Conservation (phyloP, 2,329 filamentous ascomycete genomes). For the Aureobasidium sp. region DNA sequence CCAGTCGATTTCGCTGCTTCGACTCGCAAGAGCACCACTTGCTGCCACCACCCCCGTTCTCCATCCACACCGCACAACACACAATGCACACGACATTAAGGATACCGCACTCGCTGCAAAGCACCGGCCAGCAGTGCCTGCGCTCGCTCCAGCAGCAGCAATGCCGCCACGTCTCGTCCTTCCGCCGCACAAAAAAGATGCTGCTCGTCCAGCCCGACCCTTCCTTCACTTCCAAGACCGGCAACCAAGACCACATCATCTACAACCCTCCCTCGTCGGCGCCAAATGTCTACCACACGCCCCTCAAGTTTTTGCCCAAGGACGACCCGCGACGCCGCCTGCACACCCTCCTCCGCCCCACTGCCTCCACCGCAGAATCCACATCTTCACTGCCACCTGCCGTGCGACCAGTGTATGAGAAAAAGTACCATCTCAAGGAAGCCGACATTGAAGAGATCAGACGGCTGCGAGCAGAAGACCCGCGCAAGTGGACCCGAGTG, state of each 20-base stretch:
- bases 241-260: constrained; percentile 46
- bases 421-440: constrained; percentile 53
- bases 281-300: constrained; percentile 57
- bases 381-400: constrained; percentile 32
- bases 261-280: constrained; percentile 59
- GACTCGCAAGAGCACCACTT: neutral
- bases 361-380: constrained; percentile 22
- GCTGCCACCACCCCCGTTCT: constrained; percentile 1
- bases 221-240: constrained; percentile 31
- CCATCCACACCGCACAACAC: neutral
- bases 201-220: constrained; percentile 37
- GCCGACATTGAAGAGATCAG: constrained; percentile 53
- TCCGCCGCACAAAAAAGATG: constrained; percentile 39
- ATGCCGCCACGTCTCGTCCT: constrained; percentile 36
- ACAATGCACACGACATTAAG: constrained; percentile 10
- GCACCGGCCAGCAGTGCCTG: constrained; percentile 1
- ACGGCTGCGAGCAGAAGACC: constrained; percentile 45
- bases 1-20: constrained; percentile 5
- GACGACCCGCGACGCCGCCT: constrained; percentile 47
- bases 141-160: constrained; percentile 19
- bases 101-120: constrained; percentile 13
- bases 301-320: constrained; percentile 54
- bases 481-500: constrained; percentile 50
- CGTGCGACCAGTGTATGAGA: constrained; percentile 44
- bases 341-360: constrained; percentile 25